These are phyloP conservation scores for Torulaspora pretoriensis DNA, from an alignment of 1,139 yeast genomes.

Conservation along the genomic window DNA sequence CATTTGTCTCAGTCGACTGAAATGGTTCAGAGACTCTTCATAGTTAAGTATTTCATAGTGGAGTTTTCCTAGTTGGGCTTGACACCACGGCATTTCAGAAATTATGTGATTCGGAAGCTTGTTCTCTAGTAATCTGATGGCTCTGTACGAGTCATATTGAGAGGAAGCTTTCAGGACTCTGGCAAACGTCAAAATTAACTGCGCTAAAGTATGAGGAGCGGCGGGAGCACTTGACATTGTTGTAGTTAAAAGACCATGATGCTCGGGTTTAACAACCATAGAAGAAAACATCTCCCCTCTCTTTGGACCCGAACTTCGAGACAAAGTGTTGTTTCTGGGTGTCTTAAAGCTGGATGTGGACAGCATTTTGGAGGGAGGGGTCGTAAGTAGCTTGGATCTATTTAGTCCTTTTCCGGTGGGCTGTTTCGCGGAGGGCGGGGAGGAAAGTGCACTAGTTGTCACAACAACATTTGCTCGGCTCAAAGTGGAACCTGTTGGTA, in stretches of 20 bases:
- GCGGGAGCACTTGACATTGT: constrained; percentile 42
- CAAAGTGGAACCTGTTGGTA: constrained; percentile 20
- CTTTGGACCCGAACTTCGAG: constrained; percentile 7
- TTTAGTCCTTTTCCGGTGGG: constrained; percentile 16
- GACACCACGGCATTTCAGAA: constrained; percentile 78
- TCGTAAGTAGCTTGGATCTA: constrained; percentile 24
- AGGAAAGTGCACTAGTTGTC: constrained; percentile 15
- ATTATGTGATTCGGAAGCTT: constrained; percentile 54
- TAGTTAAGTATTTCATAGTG: constrained; percentile 88
- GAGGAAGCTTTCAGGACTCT: constrained; percentile 61
- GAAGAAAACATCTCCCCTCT: constrained; percentile 3
- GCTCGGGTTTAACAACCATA: constrained; percentile 7
- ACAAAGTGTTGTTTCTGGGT: constrained; percentile 18
- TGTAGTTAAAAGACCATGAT: constrained; percentile 21
- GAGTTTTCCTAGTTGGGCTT: constrained; percentile 71
- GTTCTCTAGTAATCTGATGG: constrained; percentile 62
- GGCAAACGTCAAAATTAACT: constrained; percentile 59
- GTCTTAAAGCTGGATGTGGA: constrained; percentile 23
- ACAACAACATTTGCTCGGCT: constrained; percentile 23
- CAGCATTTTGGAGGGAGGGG: constrained; percentile 33
- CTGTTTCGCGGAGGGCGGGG: constrained; percentile 21
- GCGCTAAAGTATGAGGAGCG: constrained; percentile 15
- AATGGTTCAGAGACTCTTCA: constrained; percentile 65
- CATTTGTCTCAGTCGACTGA: constrained; percentile 54
- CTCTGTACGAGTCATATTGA: constrained; percentile 73